A percentile compares a stretch with the other conserved stretches of the same genome.
Evolutionary conservation across 2,329 filamentous ascomycete genomes (phyloP).

Genomic region (Pleoardoris graminearum): DNA sequence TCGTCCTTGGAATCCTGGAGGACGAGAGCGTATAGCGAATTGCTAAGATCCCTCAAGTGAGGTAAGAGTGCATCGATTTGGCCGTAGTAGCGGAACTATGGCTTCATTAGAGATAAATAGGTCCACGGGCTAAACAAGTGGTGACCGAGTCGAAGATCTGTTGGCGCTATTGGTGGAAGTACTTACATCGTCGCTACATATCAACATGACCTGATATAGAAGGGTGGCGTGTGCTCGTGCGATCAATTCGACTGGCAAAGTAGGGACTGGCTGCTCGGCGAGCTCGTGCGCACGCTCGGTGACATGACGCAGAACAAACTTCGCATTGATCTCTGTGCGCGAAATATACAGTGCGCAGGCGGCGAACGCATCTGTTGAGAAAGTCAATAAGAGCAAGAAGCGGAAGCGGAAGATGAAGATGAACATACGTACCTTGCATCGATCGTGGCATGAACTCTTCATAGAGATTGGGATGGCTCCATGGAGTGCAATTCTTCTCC

Average conservation of each 20-base stretch:
- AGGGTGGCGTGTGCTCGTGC: constrained; percentile 36
- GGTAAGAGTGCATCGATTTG: constrained; percentile 23
- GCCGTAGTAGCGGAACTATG: constrained; percentile 20
- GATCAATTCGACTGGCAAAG: constrained; percentile 23
- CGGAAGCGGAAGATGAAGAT: not conserved
- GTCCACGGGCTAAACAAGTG: not conserved
- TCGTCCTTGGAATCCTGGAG: constrained; percentile 12
- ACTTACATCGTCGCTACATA: constrained; percentile 30
- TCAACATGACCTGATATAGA: constrained; percentile 34
- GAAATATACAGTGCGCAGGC: constrained; percentile 58
- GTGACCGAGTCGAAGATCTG: too few relatives aligned
- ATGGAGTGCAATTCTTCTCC: constrained; percentile 54
- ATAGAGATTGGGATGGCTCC: constrained; percentile 59
- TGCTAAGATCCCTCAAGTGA: constrained; percentile 21
- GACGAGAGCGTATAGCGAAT: constrained; percentile 9
- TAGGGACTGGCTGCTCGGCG: constrained; percentile 26
- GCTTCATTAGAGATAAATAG: not conserved
- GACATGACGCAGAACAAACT: constrained; percentile 56
- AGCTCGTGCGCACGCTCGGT: constrained; percentile 52
- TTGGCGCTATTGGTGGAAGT: not conserved
- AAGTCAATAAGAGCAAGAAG: not conserved
- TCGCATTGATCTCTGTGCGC: constrained; percentile 54
- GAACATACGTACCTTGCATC: constrained; percentile 52
- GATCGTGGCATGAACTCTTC: constrained; percentile 55
- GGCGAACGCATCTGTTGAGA: constrained; percentile 53